A percentile compares a stretch with the other conserved stretches of the same genome.
phyloP scores from a whole-genome alignment of 2,329 filamentous ascomycete species.

The Diaporthe destruens region DNA sequence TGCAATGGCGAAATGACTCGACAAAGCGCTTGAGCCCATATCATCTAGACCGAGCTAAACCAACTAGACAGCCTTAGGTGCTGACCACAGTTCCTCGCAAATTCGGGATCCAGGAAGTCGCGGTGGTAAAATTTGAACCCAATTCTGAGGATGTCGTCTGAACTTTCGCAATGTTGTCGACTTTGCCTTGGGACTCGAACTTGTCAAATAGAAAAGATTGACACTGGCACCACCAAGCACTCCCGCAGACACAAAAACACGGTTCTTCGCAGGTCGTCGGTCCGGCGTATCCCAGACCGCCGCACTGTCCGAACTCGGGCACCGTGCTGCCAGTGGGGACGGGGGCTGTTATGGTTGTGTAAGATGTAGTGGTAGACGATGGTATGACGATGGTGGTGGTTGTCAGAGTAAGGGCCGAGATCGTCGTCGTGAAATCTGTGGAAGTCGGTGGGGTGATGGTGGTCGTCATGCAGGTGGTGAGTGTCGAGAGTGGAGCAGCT shows the following conservation, averaged over 20 bases:
- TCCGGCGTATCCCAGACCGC: conserved; percentile 51
- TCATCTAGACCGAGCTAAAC: no score
- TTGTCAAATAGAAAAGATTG: not conserved
- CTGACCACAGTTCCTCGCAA: no score
- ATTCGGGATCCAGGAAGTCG: no score
- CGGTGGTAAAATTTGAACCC: no score
- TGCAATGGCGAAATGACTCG: no score
- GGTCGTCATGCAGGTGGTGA: conserved; percentile 11
- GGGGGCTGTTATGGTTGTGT: conserved; percentile 20
- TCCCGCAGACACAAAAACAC: conserved; percentile 47
- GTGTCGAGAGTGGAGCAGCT: not conserved
- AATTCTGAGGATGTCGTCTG: not conserved
- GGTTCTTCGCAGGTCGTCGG: conserved; percentile 50
- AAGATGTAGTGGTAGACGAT: not conserved
- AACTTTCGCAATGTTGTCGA: not conserved
- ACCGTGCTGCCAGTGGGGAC: conserved; percentile 41
- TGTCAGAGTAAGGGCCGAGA: not conserved
- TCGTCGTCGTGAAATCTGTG: not conserved
- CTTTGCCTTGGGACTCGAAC: not conserved
- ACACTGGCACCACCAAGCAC: conserved; percentile 52
- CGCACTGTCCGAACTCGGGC: conserved; percentile 54
- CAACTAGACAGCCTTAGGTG: no score
- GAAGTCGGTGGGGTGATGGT: not conserved
- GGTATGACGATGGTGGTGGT: conserved; percentile 18
- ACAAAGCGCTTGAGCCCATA: no score